Evolutionary conservation across 148 eudicot species (phyloP), one percentile per base, ranked within the genome.

Genomic region (Linanthus parryae): DNA sequence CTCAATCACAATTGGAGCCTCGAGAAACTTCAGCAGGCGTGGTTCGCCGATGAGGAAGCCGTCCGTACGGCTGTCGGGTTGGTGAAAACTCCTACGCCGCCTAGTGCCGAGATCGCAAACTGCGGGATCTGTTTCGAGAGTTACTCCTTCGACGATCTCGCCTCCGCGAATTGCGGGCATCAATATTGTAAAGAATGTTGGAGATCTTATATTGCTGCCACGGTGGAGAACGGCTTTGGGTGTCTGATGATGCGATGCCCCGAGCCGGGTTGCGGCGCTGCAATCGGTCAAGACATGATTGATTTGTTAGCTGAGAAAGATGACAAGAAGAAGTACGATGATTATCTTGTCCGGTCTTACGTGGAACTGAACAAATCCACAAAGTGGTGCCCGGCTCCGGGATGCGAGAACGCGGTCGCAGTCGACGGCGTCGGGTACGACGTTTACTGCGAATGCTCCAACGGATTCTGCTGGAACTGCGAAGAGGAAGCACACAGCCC

Each of bases 381-480:
- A 2, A 50, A 50, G 54, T 31, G 54, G 54, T 50, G 54, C 16
- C 54, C 54, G 4, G 23, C 19, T 1, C 54, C 54, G 9, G 39
- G 54, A 1, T 50, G 54, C 19, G 39, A 50, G 0, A 16, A 16
- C 30, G 54, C 39, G 8, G 30, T 31, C 10, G 24, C 18, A 11
- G 9, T 30, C 39, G n/a, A 31, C 1, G 23, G 16, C n/a, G n/a
- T n/a, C n/a, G n/a, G n/a, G 1, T 48, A 50, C 14, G 23, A 30
- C 12, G 39, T 50, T 30, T 15, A 0, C 23, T 50, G 38, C 54
- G 8, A 1, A 2, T 49, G 54, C 16, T 29, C 23, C 0, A 6
- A 30, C 39, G 14, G 14, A 13, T 50, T 50, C 24, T 50, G 54
- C 39, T 50, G 54, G 54, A 50, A 50, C 4, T 50, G 54, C 24